Evolutionary conservation across 768 basidiomycete genomes (phyloP), one percentile per base, ranked within the genome.

Genomic region (Hysterangium stoloniferum): DNA sequence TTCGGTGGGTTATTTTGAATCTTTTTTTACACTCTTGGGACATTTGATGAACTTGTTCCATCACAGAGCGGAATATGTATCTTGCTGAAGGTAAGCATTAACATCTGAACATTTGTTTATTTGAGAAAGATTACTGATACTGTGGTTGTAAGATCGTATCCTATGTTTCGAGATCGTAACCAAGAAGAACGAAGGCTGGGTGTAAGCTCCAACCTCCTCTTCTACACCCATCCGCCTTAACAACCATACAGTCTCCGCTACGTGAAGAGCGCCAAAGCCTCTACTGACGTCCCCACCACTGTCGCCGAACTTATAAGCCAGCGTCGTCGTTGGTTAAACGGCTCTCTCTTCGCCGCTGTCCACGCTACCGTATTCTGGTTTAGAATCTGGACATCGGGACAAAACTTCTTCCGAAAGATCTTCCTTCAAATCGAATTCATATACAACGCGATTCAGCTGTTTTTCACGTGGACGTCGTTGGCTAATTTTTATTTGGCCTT

Each of bases 301-400:
- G 79, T 95, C 45, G 80, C 93, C 12, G 94, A 96, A 63, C 95
- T 95, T 68, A 96, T 95, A 56, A 91, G 88, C 2, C 93, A 97
- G 62, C 84, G 91, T 62, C 83, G 91, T 59, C 78, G 91, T 59
- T 93, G 83, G 85, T 65, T 87, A 50, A 86, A 87, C 59, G 93
- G 94, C 34, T 94, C 90, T 2, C 73, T 96, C 19, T 96, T 96
- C 61, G 93, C 92, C 12, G 90, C 87, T 1, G 80, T 95, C 46
- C 95, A 97, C 62, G 89, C 94, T 0, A 86, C 93, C 0, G 77
- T 90, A 17, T 93, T 93, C 68, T 86, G 83, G 67, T 83, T 79
- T 67, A 81, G 84, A 60, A 87, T 98, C 51, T 90, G 88, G 84
- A 78, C 82, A 2, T 92, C 90, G 6, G 88, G 90, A n/a, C 94